phyloP scores from a whole-genome alignment of 257 asterid genomes.

The Forsythia viridissima region DNA sequence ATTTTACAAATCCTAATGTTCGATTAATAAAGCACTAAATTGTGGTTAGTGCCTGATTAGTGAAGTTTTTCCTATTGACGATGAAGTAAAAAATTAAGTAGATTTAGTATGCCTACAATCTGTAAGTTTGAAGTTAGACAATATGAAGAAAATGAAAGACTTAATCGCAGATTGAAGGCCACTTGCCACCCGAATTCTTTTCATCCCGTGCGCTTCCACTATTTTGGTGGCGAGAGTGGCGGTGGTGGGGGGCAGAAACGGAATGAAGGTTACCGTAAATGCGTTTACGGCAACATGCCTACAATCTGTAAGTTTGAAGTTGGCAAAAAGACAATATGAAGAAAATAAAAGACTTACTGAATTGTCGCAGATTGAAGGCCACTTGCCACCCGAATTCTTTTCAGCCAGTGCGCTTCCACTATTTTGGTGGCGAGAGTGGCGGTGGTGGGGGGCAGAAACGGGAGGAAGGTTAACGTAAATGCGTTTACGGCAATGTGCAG shows the following conservation, averaged over 20 bases:
- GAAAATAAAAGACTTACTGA: background rate
- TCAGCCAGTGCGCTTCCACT: background rate
- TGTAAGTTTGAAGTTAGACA: background rate
- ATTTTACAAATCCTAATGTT: background rate
- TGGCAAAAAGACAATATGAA: background rate
- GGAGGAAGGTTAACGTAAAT: background rate
- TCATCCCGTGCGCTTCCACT: background rate
- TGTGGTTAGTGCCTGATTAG: background rate
- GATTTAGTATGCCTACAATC: background rate
- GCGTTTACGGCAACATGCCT: background rate
- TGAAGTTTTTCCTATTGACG: no score
- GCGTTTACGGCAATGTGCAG: background rate
- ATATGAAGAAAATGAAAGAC: background rate
- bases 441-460: background rate
- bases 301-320: background rate
- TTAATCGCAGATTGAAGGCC: background rate
- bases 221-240: background rate
- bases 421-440: background rate
- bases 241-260: background rate
- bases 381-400: background rate
- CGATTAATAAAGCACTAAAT: background rate
- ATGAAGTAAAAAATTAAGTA: background rate
- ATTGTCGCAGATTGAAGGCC: background rate
- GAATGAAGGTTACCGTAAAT: background rate
- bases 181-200: background rate